Conservation (phyloP, 192 early-diverging fungal genomes). For the Gryganskiella cystojenkinii region DNA sequence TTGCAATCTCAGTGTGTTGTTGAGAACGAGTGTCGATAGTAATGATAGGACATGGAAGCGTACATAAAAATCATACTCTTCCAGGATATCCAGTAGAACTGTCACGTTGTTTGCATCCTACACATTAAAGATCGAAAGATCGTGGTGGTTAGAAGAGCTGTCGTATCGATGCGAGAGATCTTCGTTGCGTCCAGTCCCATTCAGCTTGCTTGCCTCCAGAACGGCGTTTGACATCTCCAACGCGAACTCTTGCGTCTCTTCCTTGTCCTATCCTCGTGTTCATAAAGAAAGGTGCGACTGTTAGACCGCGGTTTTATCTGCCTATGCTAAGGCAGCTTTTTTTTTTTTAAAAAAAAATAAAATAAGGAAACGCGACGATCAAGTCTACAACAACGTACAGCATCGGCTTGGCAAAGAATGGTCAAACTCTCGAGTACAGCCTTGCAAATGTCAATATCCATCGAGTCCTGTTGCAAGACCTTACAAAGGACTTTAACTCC, state of each 20-base stretch:
- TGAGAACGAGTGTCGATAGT: constrained; percentile 77
- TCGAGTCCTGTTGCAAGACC: constrained; percentile 80
- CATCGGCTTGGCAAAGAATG: constrained; percentile 70
- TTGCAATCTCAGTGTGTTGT: constrained; percentile 72
- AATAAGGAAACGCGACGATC: neutral
- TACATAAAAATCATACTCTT: constrained; percentile 94
- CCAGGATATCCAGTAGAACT: constrained; percentile 85
- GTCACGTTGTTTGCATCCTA: constrained; percentile 78
- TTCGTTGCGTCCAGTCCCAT: too few relatives aligned
- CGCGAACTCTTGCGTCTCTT: constrained; percentile 31
- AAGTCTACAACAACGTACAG: constrained; percentile 24
- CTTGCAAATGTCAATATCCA: constrained; percentile 89
- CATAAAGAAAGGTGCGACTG: neutral
- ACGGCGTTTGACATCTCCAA: constrained; percentile 30
- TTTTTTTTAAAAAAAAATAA: too few relatives aligned
- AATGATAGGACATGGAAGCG: constrained; percentile 93
- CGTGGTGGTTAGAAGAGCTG: constrained; percentile 46
- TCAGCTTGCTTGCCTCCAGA: constrained; percentile 7
- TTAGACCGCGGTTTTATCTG: too few relatives aligned
- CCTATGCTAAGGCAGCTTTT: too few relatives aligned
- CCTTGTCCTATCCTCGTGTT: constrained; percentile 19
- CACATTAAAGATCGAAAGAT: constrained; percentile 18
- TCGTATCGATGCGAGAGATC: neutral
- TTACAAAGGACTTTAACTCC: constrained; percentile 79
- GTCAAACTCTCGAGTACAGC: constrained; percentile 91